These are phyloP conservation scores for Medakamo hakoo DNA, from an alignment of 139 green algal species.

Conservation along the genomic window DNA sequence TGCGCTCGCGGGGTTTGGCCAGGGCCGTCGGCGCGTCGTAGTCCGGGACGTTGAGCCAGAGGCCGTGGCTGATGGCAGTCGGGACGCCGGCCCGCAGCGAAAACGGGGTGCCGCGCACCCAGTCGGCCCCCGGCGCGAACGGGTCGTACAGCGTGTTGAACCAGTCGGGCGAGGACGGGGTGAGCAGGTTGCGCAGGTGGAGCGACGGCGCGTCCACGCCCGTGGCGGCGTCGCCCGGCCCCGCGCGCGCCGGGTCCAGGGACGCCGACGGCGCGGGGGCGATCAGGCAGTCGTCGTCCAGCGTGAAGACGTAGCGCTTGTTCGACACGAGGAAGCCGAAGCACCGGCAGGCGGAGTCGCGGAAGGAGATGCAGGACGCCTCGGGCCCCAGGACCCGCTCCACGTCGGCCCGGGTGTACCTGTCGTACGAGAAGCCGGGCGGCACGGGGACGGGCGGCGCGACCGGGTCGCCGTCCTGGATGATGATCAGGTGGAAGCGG, in stretches of 20 bases:
- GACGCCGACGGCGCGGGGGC: too few relatives aligned
- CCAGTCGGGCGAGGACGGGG: constrained; percentile 18
- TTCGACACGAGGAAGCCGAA: constrained; percentile 37
- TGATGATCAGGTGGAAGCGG: constrained; percentile 5
- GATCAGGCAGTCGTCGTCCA: constrained; percentile 30
- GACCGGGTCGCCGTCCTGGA: constrained; percentile 31
- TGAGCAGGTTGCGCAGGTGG: background rate
- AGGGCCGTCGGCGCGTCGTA: constrained; percentile 35
- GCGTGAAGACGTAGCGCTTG: constrained; percentile 32
- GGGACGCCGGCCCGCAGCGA: constrained; percentile 12
- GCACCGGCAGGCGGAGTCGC: constrained; percentile 28
- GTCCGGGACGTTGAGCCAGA: constrained; percentile 35
- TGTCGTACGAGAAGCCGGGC: constrained; percentile 27
- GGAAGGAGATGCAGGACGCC: constrained; percentile 35
- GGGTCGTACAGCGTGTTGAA: constrained; percentile 30
- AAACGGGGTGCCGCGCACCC: constrained; percentile 71
- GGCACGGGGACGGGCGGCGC: constrained; percentile 18
- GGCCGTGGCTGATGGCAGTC: constrained; percentile 24
- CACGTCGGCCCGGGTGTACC: constrained; percentile 37
- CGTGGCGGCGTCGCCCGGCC: too few relatives aligned
- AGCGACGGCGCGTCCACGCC: background rate
- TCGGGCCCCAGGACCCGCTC: constrained; percentile 25
- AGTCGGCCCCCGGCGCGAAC: constrained; percentile 1
- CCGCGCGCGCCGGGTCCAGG: too few relatives aligned
- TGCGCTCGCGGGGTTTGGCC: constrained; percentile 30